Conservation (phyloP, 495 filamentous ascomycete species). For the Polyplosphaeria fusca region DNA sequence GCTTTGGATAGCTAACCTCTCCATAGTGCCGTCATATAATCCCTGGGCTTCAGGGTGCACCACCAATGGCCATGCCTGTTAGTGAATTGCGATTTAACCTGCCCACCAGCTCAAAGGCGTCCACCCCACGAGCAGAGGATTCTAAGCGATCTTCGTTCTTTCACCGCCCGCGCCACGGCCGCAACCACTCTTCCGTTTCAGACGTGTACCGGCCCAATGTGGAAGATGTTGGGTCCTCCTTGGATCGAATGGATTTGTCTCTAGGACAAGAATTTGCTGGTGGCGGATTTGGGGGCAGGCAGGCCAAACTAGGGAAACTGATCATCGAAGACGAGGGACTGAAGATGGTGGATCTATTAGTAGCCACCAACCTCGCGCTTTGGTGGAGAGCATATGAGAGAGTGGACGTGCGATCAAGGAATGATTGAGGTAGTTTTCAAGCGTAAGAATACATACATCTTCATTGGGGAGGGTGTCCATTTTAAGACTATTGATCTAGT, state of each 20-base stretch:
- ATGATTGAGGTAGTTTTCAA: background rate
- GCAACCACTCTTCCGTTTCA: slow-evolving; percentile 22
- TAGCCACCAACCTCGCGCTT: slow-evolving; percentile 84
- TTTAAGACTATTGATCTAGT: no score
- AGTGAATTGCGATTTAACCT: slow-evolving; percentile 85
- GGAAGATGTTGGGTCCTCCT: slow-evolving; percentile 15
- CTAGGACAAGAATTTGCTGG: slow-evolving; percentile 75
- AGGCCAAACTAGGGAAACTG: slow-evolving; percentile 89
- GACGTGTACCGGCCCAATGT: slow-evolving; percentile 20
- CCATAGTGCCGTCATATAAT: slow-evolving; percentile 64
- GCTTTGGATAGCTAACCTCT: background rate
- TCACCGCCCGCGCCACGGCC: slow-evolving; percentile 23
- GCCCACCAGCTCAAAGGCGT: slow-evolving; percentile 18
- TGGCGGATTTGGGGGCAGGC: slow-evolving; percentile 76
- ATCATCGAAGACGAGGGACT: slow-evolving; percentile 87
- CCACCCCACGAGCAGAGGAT: slow-evolving; percentile 31
- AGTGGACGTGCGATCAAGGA: slow-evolving; percentile 27
- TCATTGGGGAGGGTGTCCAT: background rate
- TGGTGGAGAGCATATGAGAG: slow-evolving; percentile 90
- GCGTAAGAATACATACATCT: background rate
- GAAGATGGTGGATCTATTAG: slow-evolving; percentile 91
- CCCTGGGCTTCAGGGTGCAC: slow-evolving; percentile 41
- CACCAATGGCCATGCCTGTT: slow-evolving; percentile 51
- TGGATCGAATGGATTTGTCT: slow-evolving; percentile 61
- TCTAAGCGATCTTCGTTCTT: slow-evolving; percentile 31